Evolutionary conservation across 2,329 filamentous ascomycete species (phyloP).

Genomic region (Fusarium continuum): DNA sequence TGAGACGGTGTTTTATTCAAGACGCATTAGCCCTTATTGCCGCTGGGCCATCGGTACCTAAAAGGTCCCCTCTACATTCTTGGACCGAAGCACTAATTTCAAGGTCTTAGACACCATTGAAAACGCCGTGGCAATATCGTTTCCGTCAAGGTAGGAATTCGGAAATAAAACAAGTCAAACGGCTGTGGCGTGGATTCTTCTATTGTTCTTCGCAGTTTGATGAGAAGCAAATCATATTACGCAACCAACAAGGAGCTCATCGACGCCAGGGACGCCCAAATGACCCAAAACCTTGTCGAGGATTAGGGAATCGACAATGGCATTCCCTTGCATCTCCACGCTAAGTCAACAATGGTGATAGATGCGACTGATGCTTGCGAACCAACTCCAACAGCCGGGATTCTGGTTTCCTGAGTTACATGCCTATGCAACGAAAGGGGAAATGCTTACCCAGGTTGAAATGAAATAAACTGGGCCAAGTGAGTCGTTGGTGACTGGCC

Average conservation of each 20-base stretch:
- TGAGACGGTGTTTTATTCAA: neutral
- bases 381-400: slow-evolving; percentile 5
- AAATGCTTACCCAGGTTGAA: slow-evolving; percentile 14
- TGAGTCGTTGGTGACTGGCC: neutral
- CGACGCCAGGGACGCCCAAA: neutral
- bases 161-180: slow-evolving; percentile 16
- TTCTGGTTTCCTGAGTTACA: slow-evolving; percentile 12
- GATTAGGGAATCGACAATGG: slow-evolving; percentile 1
- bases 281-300: neutral
- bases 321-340: neutral
- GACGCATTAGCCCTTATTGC: neutral
- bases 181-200: slow-evolving; percentile 15
- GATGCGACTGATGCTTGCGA: neutral
- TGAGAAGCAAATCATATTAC: neutral
- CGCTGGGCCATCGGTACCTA: neutral
- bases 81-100: neutral
- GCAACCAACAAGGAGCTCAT: neutral
- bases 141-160: slow-evolving; percentile 5
- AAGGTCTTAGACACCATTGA: neutral
- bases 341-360: slow-evolving; percentile 3
- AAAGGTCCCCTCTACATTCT: slow-evolving; percentile 2
- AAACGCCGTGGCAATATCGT: neutral
- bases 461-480: neutral
- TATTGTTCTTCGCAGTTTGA: slow-evolving; percentile 6
- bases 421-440: slow-evolving; percentile 6